Evolutionary conservation across 2,329 filamentous ascomycete species (phyloP).

Genomic region (Colletotrichum sp.): DNA sequence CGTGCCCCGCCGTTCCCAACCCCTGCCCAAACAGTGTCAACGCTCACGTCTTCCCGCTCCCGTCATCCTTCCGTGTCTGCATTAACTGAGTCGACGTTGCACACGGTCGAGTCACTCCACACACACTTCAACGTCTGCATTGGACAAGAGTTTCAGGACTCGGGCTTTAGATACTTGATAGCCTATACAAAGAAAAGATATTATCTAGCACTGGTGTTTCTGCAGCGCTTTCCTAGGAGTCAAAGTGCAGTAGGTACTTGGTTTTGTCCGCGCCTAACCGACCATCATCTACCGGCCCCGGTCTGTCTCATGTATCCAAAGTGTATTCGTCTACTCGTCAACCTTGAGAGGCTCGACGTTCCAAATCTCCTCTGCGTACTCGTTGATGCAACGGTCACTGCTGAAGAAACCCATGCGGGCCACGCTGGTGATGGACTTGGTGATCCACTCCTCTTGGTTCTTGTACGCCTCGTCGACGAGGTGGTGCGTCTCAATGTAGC

Average conservation of each 20-base stretch:
- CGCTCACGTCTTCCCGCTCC: not conserved
- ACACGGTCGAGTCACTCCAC: not conserved
- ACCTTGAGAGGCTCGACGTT: constrained; percentile 82
- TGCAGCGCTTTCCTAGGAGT: not conserved
- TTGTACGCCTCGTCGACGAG: constrained; percentile 92
- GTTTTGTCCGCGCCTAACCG: not conserved
- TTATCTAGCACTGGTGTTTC: constrained; percentile 12
- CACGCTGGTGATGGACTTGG: constrained; percentile 87
- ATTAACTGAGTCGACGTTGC: not conserved
- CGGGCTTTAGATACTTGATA: not conserved
- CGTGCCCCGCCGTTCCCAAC: not conserved
- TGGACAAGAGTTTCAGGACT: not conserved
- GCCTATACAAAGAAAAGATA: constrained; percentile 16
- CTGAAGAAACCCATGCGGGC: constrained; percentile 97
- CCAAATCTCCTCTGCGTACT: constrained; percentile 98
- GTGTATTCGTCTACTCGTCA: constrained; percentile 30
- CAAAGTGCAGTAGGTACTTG: not conserved
- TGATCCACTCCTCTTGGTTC: constrained; percentile 91
- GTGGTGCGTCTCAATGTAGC: constrained; percentile 88
- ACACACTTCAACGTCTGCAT: not conserved
- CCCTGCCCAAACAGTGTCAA: not conserved
- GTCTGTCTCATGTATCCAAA: not conserved
- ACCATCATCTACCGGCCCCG: not conserved
- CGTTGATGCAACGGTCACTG: constrained; percentile 92
- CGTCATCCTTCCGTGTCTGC: not conserved